Evolutionary conservation across 805 yeast genomes (phyloP), one percentile per base, ranked within the genome.

Genomic region (Schwanniomyces vanrijiae): DNA sequence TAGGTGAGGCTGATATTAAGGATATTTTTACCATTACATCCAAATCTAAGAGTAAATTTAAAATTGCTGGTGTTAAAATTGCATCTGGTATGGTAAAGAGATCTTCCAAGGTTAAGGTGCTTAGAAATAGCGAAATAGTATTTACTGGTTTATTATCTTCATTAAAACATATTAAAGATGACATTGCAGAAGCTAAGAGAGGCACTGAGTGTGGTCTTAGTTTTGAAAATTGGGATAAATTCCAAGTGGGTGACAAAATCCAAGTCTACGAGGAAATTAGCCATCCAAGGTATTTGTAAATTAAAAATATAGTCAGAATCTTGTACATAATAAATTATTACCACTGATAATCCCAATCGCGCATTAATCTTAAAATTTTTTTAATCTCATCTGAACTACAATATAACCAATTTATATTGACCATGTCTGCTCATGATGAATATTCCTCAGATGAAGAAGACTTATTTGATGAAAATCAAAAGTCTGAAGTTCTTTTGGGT

Each of bases 141-240:
- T 74, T 65, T 67, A 55, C 75, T 35, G 97, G 96, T 1, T 68
- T 69, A 9, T 62, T 94, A 6, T 78, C 84, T 2, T 83, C 92
- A 5, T 75, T 94, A 64, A 90, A 88, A 66, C 88, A 87, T 51
- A 83, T 82, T 44, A 90, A 89, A 62, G 91, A 88, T 39, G 95
- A 88, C 54, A 87, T 85, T 4, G 54, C 68, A 1, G 92, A 86
- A 58, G 88, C 88, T 7, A 80, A 80, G 48, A 91, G 88, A 66
- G 97, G 96, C 24, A 78, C 79, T 24, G 99, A 94, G 56, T 94
- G 97, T 73, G 99, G 99, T 44, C 62, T 92, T 20, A 71, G 89
- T 0, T 82, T 94, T 53, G 81, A 75, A 2, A 68, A 69, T 37
- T 90, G 90, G 84, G 81, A 80, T 37, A 78, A 73, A 25, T 87